phyloP scores from a whole-genome alignment of 306 rosid species.

The Luffa aegyptiaca region DNA sequence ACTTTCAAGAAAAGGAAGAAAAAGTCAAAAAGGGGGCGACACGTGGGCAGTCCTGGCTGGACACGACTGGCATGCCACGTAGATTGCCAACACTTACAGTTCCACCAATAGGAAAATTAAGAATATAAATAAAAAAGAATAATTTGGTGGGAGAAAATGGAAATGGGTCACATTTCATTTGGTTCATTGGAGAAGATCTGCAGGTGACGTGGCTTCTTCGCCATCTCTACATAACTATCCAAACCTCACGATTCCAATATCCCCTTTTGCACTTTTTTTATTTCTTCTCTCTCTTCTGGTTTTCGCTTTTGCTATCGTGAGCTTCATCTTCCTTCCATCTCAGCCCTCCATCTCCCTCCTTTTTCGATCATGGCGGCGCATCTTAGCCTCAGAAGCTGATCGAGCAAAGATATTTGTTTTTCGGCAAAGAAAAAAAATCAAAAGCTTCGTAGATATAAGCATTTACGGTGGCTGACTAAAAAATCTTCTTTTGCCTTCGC shows the following conservation, averaged over 20 bases:
- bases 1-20: background rate
- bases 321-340: background rate
- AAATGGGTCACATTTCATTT: background rate
- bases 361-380: background rate
- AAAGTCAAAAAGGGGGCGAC: background rate
- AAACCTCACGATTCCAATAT: background rate
- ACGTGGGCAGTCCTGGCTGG: background rate
- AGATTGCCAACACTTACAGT: background rate
- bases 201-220: constrained; percentile 43
- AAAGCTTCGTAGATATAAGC: background rate
- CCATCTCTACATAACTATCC: constrained; percentile 51
- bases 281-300: background rate
- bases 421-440: background rate
- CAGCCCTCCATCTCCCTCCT: background rate
- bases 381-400: background rate
- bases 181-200: constrained; percentile 14
- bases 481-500: background rate
- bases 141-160: background rate
- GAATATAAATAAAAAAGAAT: background rate
- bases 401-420: constrained; percentile 7
- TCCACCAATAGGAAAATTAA: background rate
- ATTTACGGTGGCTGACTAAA: background rate
- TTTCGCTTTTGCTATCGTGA: background rate
- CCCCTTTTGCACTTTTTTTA: constrained; percentile 29
- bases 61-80: constrained; percentile 3